Evolutionary conservation across 495 filamentous ascomycete genomes (phyloP).

Genomic region (Xylaria curta): DNA sequence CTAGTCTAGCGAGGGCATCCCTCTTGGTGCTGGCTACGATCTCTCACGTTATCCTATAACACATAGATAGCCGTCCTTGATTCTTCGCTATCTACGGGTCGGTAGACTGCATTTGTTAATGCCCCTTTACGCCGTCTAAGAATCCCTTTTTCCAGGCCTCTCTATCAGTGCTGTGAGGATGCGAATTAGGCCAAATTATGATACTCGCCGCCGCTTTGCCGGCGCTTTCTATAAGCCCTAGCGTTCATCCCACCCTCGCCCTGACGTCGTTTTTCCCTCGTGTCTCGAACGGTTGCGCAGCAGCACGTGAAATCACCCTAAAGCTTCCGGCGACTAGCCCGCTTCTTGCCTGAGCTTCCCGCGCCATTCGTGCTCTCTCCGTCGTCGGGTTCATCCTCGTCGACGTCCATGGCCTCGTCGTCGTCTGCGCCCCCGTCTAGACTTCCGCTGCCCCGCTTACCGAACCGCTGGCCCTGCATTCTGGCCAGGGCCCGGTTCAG

Average conservation of each 20-base stretch:
- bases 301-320: constrained; percentile 16
- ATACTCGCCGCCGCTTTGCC: neutral
- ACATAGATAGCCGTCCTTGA: neutral
- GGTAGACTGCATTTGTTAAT: neutral
- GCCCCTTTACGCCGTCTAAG: no score
- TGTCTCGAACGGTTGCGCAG: neutral
- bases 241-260: no score
- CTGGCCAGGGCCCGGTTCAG: constrained; percentile 29
- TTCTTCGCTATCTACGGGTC: neutral
- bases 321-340: constrained; percentile 47
- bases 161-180: neutral
- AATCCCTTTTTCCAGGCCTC: neutral
- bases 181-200: neutral
- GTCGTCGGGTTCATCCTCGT: constrained; percentile 53
- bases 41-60: neutral
- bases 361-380: constrained; percentile 29
- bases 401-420: constrained; percentile 65
- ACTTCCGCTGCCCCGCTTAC: constrained; percentile 52
- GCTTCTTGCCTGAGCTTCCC: constrained; percentile 39
- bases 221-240: neutral
- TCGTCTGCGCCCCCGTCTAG: constrained; percentile 57
- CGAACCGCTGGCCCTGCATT: constrained; percentile 38
- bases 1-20: neutral
- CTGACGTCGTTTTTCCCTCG: neutral
- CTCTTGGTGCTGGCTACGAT: neutral